Base-by-base conservation (phyloP, 2,329 filamentous ascomycete genomes). In the Venturia aucupariae region DNA sequence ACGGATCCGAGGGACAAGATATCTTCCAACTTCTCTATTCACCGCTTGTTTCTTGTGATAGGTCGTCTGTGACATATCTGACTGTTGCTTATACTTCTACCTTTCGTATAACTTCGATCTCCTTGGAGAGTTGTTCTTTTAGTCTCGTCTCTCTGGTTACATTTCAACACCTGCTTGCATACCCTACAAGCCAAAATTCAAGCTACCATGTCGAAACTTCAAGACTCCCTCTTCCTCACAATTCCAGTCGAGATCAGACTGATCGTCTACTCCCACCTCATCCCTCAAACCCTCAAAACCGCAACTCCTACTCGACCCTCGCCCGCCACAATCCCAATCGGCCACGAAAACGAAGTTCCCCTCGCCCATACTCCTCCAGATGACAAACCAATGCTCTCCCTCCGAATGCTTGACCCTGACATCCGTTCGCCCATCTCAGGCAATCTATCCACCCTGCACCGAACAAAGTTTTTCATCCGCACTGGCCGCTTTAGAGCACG, bases 181-280 rank as follows among this genome's bases (percentile, higher is more conserved):
- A 13, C 2, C 11, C 51, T 35, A 35, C 27, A 4, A 3, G n/a
- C 22, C 3, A 55, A 32, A 35, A 4, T 11, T 55, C 27, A 35
- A 19, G 3, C 17, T 30, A 55, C 4, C 35, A 55, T 55, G 51
- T 35, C 30, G 27, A 55, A 35, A 2, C 13, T 30, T 3, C 51
- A 55, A 35, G 27, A 55, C 4, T 55, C 10, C 15, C 30, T n/a
- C 27, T 55, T 55, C 51, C 51, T 55, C 27, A 32, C 30, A 2
- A 55, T 55, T n/a, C 51, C 51, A 55, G 69, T 75, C 4, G 79
- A 81, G 67, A 75, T 81, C 54, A 72, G 79, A 6, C 72, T 81
- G 5, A 75, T 78, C 64, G 80, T 81, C 64, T 81, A 80, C 68
- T 72, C 74, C 68, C 66, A 72, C 64, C 73, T 80, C 4, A 72